phyloP scores from a whole-genome alignment of 176 grass and related monocot genomes.

The Carex pumila region DNA sequence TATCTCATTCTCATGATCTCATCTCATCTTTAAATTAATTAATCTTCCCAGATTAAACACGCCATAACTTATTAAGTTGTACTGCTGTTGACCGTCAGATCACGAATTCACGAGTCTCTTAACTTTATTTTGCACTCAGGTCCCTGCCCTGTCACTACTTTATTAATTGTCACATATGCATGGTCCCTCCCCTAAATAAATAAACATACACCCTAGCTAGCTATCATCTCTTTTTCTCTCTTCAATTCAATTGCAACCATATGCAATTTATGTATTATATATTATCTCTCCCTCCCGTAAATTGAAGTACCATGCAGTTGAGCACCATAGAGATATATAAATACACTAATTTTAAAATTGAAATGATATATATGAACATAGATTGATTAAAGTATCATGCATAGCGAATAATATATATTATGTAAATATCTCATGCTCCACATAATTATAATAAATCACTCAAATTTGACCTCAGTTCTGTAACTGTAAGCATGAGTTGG shows the following conservation, averaged over 20 bases:
- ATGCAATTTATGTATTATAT: neutral
- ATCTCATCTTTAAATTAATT: neutral
- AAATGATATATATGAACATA: no score
- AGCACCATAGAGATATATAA: no score
- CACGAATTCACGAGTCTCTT: neutral
- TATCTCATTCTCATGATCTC: no score
- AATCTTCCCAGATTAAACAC: neutral
- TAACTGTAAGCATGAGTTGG: neutral
- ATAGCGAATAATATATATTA: no score
- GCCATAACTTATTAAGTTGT: neutral
- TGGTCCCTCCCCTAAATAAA: neutral
- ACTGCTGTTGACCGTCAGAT: slow-evolving; percentile 5
- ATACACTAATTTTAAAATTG: no score
- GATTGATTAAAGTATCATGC: no score
- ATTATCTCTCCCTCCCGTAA: neutral
- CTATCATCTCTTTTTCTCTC: neutral
- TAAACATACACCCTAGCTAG: neutral
- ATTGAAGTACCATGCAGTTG: neutral
- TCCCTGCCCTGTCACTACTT: slow-evolving; percentile 1
- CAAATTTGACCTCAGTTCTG: neutral
- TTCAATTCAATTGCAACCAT: neutral
- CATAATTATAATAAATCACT: neutral
- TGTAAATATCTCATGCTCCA: neutral
- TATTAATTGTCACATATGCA: slow-evolving; percentile 6
- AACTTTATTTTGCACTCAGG: slow-evolving; percentile 1